A percentile compares a stretch with the other conserved stretches of the same genome.
Evolutionary conservation across 768 basidiomycete genomes (phyloP).

Genomic region (Tylopilus cervinicoccineus): DNA sequence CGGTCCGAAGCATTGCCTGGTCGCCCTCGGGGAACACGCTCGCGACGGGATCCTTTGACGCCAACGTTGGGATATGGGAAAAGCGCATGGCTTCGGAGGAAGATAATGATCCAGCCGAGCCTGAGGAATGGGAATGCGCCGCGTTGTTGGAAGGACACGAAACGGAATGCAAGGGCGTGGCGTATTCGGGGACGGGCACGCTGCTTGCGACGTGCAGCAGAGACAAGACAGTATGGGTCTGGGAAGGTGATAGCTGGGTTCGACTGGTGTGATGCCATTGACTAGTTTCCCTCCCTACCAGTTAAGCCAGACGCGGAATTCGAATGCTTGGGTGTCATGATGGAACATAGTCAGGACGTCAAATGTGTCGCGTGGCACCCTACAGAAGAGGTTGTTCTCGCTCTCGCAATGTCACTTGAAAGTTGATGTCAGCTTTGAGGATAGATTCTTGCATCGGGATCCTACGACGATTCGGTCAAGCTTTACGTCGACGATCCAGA

Average conservation of each 20-base stretch:
- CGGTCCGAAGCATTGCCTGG: conserved; percentile 86
- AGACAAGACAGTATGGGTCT: conserved; percentile 98
- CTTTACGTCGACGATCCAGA: conserved; percentile 90
- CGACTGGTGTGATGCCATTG: neutral
- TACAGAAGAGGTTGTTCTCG: conserved; percentile 70
- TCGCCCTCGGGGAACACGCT: conserved; percentile 81
- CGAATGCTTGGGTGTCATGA: conserved; percentile 90
- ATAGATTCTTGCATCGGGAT: conserved; percentile 92
- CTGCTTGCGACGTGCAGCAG: conserved; percentile 92
- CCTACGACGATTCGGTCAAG: conserved; percentile 95
- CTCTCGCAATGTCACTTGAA: neutral
- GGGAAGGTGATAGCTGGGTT: conserved; percentile 69
- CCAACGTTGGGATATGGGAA: conserved; percentile 90
- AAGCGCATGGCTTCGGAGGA: conserved; percentile 46
- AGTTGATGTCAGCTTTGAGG: conserved; percentile 16
- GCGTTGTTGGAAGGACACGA: conserved; percentile 91
- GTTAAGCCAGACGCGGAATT: conserved; percentile 91
- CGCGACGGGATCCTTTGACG: conserved; percentile 92
- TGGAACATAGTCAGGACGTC: conserved; percentile 97
- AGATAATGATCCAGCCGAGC: conserved; percentile 27
- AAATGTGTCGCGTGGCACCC: conserved; percentile 97
- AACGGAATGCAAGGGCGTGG: conserved; percentile 92
- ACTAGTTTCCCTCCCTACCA: conserved; percentile 26
- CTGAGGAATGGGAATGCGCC: conserved; percentile 82
- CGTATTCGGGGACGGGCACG: conserved; percentile 69